phyloP scores from a whole-genome alignment of 148 eudicot species.

The Drosera capensis region DNA sequence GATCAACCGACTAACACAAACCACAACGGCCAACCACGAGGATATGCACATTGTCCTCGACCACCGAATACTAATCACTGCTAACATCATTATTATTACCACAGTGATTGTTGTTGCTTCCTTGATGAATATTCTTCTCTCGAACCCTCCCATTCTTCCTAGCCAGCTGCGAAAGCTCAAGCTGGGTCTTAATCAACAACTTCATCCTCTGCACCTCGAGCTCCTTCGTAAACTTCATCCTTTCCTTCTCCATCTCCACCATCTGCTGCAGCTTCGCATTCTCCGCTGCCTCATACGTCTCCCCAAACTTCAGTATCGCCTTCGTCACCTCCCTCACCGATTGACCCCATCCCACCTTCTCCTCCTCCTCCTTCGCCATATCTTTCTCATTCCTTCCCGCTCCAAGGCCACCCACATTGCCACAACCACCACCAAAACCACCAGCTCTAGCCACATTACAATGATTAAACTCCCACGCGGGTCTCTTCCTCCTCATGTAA shows the following conservation, averaged over 20 bases:
- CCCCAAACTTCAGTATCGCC: conserved; percentile 71
- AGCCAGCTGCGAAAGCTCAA: conserved; percentile 61
- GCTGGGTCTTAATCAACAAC: conserved; percentile 65
- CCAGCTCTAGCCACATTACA: not conserved
- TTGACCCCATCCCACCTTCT: conserved; percentile 31
- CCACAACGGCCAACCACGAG: too few relatives aligned
- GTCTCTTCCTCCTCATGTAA: conserved; percentile 22
- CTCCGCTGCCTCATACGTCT: conserved; percentile 69
- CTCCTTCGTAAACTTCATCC: conserved; percentile 86
- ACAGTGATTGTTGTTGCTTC: not conserved
- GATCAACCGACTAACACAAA: too few relatives aligned
- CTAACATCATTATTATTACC: not conserved
- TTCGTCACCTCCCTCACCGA: conserved; percentile 62
- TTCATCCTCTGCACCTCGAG: conserved; percentile 82
- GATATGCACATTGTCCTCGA: too few relatives aligned
- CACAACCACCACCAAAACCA: conserved; percentile 4
- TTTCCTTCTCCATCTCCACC: conserved; percentile 88
- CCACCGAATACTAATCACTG: not conserved
- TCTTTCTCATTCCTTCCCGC: conserved; percentile 6
- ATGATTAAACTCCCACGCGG: conserved; percentile 14
- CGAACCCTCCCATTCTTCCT: not conserved
- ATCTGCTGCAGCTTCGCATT: conserved; percentile 59
- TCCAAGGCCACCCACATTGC: conserved; percentile 7
- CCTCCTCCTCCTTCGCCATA: not conserved
- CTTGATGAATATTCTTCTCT: not conserved